Conservation (phyloP, 73 alveolate genomes). For the Paramecium octaurelia region DNA sequence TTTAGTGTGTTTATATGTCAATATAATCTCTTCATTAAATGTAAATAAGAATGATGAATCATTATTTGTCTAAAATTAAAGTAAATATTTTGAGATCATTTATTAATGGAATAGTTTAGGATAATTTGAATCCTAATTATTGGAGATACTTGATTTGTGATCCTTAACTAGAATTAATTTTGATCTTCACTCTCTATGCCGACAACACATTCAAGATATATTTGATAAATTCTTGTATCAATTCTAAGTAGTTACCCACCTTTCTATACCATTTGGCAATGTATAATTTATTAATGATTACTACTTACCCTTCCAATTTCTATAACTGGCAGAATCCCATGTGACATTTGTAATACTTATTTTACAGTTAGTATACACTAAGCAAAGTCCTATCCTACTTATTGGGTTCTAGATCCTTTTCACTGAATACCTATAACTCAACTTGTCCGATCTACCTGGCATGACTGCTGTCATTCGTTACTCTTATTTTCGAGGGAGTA, state of each 20-base stretch:
- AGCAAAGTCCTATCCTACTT: neutral
- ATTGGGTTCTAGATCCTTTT: neutral
- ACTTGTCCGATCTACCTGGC: neutral
- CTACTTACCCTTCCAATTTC: neutral
- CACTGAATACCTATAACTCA: neutral
- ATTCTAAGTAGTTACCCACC: neutral
- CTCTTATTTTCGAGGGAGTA: neutral
- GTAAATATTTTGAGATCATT: slow-evolving; percentile 29
- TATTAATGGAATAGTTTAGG: neutral
- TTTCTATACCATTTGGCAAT: slow-evolving; percentile 49
- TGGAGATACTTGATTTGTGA: neutral
- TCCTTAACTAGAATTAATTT: slow-evolving; percentile 9
- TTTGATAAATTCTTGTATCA: slow-evolving; percentile 16
- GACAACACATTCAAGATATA: neutral
- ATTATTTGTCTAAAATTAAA: neutral
- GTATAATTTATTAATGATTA: neutral
- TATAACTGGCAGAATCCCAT: slow-evolving; percentile 8
- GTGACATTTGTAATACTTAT: slow-evolving; percentile 34
- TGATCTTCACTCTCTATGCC: neutral
- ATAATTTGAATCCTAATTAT: slow-evolving; percentile 4
- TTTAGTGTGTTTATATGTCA: neutral
- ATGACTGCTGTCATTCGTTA: neutral
- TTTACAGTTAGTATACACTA: neutral
- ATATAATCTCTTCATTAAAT: neutral
- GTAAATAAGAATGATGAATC: neutral